Conservation (phyloP, 495 filamentous ascomycete genomes). For the Tetracladium setigerum region DNA sequence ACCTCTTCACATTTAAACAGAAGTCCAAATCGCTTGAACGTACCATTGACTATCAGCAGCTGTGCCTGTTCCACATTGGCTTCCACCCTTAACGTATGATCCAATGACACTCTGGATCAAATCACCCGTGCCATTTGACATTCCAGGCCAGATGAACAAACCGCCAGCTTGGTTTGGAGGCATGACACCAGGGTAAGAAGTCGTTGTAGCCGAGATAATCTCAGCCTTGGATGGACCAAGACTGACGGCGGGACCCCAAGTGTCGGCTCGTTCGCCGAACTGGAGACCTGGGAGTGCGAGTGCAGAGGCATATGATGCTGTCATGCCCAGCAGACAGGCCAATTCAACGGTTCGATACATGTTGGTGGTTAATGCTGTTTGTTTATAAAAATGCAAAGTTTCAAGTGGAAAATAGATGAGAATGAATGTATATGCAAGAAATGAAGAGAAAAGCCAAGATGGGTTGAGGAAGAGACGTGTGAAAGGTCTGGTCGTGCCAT, state of each 20-base stretch:
- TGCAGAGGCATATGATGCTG: too few species aligned
- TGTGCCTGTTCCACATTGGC: constrained; percentile 16
- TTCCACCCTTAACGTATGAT: constrained; percentile 1
- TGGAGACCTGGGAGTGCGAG: too few species aligned
- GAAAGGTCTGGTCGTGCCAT: too few species aligned
- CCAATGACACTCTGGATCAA: constrained; percentile 27
- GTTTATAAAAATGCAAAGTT: too few species aligned
- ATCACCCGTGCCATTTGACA: constrained; percentile 38
- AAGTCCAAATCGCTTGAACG: constrained; percentile 33
- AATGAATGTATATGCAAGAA: too few species aligned
- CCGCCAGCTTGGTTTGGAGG: constrained; percentile 30
- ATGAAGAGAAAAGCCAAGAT: too few species aligned
- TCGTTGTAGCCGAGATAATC: constrained; percentile 35
- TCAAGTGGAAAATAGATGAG: too few species aligned
- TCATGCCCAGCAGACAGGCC: too few species aligned
- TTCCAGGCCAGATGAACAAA: constrained; percentile 36
- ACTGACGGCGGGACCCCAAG: constrained; percentile 33
- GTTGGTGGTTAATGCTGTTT: too few species aligned
- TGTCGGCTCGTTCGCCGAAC: constrained; percentile 8
- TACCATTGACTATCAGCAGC: constrained; percentile 31
- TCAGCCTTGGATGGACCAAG: constrained; percentile 33
- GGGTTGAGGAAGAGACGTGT: too few species aligned
- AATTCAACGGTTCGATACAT: too few species aligned
- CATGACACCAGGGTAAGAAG: constrained; percentile 30
- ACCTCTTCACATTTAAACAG: constrained; percentile 30